Base-by-base conservation (phyloP, 2,329 filamentous ascomycete genomes). In the Exophiala dermatitidis region DNA sequence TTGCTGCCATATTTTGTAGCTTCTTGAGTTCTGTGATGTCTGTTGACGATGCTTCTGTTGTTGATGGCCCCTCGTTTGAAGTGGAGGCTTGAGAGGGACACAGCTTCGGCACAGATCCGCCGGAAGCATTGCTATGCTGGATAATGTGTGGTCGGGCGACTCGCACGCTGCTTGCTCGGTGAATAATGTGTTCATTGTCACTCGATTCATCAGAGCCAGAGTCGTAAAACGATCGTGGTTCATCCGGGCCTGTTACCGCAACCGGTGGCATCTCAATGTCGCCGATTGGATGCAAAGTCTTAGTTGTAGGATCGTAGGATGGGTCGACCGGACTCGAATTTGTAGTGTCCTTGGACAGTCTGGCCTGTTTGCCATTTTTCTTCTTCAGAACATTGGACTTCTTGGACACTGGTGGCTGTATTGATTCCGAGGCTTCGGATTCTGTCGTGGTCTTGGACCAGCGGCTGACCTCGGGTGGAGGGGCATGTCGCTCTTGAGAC, bases 91-190 rank as follows among this genome's bases (percentile, higher is more conserved):
- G 51, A 28, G 48, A 48, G 26, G 51, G 26, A 33, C 42, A 59
- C 6, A 59, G 31, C 44, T 51, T 55, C 32, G 54, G 51, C 3
- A 59, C 46, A 4, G 57, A 59, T 9, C 53, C 51, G 8, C 51
- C 52, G 1, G 57, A 57, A 31, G 40, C 45, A 38, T 59, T 59
- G 46, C 52, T 54, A n/a, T 62, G 52, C 41, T 57, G 58, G 12
- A 64, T 54, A 43, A 62, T 53, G 4, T 54, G 52, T 5, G 62
- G 60, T 32, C 49, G 56, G 36, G 40, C 41, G n/a, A 60, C 59
- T 12, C 60, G 59, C 7, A 60, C 60, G 47, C 60, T 62, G 54
- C 59, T 63, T 33, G 62, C 62, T 34, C 60, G 56, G 12, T 60
- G 54, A 5, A 63, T 40, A n/a, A 61, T 33, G 19, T 47, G 48